These are phyloP conservation scores for Penicillium odoratum DNA, from an alignment of 495 filamentous ascomycete genomes.

Conservation along the genomic window DNA sequence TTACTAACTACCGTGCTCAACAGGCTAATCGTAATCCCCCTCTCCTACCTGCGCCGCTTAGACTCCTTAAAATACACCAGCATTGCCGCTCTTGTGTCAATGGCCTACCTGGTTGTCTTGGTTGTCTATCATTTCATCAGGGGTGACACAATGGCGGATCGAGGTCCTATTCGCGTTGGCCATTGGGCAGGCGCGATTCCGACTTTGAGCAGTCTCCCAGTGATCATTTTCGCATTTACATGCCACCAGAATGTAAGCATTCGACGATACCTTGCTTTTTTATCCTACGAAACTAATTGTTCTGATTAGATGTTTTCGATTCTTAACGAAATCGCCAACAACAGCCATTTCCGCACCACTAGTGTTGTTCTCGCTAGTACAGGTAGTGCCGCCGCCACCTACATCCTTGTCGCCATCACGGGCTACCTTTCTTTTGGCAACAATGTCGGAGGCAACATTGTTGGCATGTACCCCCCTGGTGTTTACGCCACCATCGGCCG, in stretches of 20 bases:
- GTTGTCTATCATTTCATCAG: slow-evolving; percentile 85
- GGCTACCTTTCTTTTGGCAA: slow-evolving; percentile 94
- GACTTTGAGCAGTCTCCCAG: slow-evolving; percentile 81
- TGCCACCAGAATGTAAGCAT: slow-evolving; percentile 90
- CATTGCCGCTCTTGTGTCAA: slow-evolving; percentile 85
- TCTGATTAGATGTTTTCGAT: slow-evolving; percentile 90
- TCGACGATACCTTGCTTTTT: slow-evolving; percentile 4
- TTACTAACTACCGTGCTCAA: neutral
- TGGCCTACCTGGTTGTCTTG: slow-evolving; percentile 88
- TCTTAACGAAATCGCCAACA: slow-evolving; percentile 88
- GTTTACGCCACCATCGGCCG: slow-evolving; percentile 86
- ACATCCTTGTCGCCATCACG: slow-evolving; percentile 89
- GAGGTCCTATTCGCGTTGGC: slow-evolving; percentile 70
- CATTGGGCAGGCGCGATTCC: slow-evolving; percentile 76
- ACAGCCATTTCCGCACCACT: slow-evolving; percentile 78
- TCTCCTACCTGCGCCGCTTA: slow-evolving; percentile 85
- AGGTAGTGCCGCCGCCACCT: slow-evolving; percentile 75
- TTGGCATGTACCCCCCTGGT: slow-evolving; percentile 84
- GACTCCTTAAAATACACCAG: slow-evolving; percentile 98
- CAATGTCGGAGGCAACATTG: slow-evolving; percentile 84
- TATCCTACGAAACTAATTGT: slow-evolving; percentile 10
- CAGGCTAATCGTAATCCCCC: slow-evolving; percentile 88
- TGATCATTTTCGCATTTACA: slow-evolving; percentile 97
- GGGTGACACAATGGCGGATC: slow-evolving; percentile 71
- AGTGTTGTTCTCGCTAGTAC: slow-evolving; percentile 79